Conservation (phyloP, 192 early-diverging fungal species). For the Entophlyctis helioformis region DNA sequence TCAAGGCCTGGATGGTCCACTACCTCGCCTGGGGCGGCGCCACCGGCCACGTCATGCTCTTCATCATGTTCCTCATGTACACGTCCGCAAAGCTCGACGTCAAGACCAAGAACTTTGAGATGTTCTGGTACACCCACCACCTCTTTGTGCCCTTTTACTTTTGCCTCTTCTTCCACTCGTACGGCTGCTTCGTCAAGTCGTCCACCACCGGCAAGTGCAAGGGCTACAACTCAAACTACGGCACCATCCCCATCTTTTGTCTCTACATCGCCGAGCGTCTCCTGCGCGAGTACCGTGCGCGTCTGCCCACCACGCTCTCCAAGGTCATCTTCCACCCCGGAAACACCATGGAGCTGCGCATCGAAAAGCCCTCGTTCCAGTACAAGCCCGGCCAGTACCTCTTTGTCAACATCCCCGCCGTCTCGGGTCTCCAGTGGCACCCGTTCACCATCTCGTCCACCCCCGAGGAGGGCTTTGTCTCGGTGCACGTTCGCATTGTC, state of each 20-base stretch:
- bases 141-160: conserved; percentile 56
- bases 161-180: conserved; percentile 53
- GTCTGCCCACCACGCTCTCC: conserved; percentile 41
- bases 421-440: conserved; percentile 61
- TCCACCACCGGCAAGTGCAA: conserved; percentile 28
- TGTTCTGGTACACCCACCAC: conserved; percentile 73
- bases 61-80: conserved; percentile 46
- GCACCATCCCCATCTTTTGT: conserved; percentile 24
- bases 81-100: conserved; percentile 40
- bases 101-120: conserved; percentile 49
- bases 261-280: conserved; percentile 55
- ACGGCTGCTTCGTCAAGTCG: conserved; percentile 20
- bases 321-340: conserved; percentile 69
- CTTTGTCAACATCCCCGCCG: conserved; percentile 60
- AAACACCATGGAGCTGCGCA: conserved; percentile 50
- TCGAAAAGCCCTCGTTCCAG: conserved; percentile 41
- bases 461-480: conserved; percentile 66
- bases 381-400: conserved; percentile 64
- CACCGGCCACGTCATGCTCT: conserved; percentile 60
- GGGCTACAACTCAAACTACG: conserved; percentile 13
- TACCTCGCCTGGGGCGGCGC: conserved; percentile 29
- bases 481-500: conserved; percentile 64
- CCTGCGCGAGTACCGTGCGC: conserved; percentile 46
- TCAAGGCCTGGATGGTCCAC: conserved; percentile 14
- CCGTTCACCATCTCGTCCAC: conserved; percentile 75